A percentile compares a stretch with the other conserved stretches of the same genome.
phyloP scores from a whole-genome alignment of 2,329 filamentous ascomycete species.

The Endothia cerciana region DNA sequence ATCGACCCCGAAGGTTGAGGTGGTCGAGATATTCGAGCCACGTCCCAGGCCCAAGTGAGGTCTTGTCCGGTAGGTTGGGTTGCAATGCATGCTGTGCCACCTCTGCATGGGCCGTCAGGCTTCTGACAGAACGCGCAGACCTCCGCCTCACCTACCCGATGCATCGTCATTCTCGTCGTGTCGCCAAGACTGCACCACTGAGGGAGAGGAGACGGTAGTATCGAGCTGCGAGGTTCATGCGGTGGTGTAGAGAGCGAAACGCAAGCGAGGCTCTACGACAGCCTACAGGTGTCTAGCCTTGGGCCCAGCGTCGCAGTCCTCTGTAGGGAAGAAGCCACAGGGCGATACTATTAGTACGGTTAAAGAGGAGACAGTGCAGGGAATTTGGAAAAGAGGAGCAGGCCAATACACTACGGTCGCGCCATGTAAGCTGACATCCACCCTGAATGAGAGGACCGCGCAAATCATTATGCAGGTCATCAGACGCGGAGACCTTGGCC shows the following conservation, averaged over 20 bases:
- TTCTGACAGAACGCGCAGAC: not conserved
- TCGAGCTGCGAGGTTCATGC: not conserved
- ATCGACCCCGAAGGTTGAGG: not conserved
- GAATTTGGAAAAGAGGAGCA: too few relatives aligned
- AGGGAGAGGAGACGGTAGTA: not conserved
- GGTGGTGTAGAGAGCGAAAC: not conserved
- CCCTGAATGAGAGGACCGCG: too few relatives aligned
- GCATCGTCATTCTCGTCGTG: not conserved
- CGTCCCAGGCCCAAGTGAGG: not conserved
- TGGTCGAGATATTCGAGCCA: slow-evolving; percentile 18
- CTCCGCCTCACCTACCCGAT: not conserved
- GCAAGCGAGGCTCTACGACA: not conserved
- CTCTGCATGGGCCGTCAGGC: slow-evolving; percentile 1
- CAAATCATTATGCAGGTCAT: not conserved
- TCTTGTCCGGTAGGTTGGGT: not conserved
- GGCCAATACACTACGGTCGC: too few relatives aligned
- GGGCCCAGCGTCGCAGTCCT: not conserved
- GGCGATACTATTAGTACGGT: not conserved
- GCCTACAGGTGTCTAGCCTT: not conserved
- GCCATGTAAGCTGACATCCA: too few relatives aligned
- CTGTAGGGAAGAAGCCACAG: not conserved
- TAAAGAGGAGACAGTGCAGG: too few relatives aligned
- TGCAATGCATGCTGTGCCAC: slow-evolving; percentile 4
- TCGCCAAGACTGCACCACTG: not conserved
- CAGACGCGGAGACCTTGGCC: not conserved